These are phyloP conservation scores for Neonectria faginata DNA, from an alignment of 2,329 filamentous ascomycete species.

Conservation along the genomic window DNA sequence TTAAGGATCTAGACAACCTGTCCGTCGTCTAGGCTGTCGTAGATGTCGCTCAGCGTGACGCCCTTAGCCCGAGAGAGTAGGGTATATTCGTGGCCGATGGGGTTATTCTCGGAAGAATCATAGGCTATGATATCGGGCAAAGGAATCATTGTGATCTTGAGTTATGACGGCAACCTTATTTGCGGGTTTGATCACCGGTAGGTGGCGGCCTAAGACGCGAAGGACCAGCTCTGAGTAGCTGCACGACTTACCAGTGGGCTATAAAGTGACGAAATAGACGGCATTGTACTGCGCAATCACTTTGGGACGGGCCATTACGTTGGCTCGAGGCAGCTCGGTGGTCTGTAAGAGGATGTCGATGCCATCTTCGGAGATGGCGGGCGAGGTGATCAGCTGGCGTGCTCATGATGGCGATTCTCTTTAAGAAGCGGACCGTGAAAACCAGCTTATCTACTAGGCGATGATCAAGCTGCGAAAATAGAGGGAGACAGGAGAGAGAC, in stretches of 20 bases:
- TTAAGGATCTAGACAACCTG: constrained; percentile 39
- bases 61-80: constrained; percentile 47
- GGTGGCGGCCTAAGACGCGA: constrained; percentile 50
- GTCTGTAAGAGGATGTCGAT: no score
- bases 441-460: no score
- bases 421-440: no score
- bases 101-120: constrained; percentile 45
- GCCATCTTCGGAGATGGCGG: no score
- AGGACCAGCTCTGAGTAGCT: constrained; percentile 43
- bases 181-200: constrained; percentile 51
- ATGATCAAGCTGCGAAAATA: no score
- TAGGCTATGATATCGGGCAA: constrained; percentile 48
- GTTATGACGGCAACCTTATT: constrained; percentile 53
- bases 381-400: no score
- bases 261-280: background rate
- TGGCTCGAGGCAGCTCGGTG: no score
- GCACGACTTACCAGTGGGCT: background rate
- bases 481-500: no score
- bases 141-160: constrained; percentile 49
- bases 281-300: no score
- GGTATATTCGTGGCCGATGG: constrained; percentile 49
- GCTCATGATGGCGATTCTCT: no score
- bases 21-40: constrained; percentile 34
- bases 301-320: no score
- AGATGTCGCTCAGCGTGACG: constrained; percentile 46